Evolutionary conservation across 2,329 filamentous ascomycete species (phyloP).

Genomic region (Alternaria ethzedia): DNA sequence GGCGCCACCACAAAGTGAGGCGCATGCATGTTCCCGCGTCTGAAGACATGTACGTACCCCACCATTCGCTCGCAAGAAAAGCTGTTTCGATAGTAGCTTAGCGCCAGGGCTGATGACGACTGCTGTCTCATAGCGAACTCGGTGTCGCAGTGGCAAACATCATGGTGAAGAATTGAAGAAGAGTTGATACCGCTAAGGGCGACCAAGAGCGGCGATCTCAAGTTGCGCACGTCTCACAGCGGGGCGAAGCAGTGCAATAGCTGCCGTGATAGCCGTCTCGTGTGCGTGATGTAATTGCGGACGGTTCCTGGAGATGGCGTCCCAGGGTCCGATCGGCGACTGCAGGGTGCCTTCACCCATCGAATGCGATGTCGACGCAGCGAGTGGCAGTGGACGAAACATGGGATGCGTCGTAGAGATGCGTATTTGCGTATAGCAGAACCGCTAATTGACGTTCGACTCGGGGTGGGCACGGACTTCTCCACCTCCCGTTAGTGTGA

Average conservation of each 20-base stretch:
- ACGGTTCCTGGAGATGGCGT: constrained; percentile 15
- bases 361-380: background rate
- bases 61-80: background rate
- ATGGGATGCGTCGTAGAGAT: background rate
- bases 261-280: constrained; percentile 11
- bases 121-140: background rate
- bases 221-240: constrained; percentile 8
- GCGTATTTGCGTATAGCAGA: background rate
- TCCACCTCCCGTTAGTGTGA: constrained; percentile 15
- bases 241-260: background rate
- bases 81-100: background rate
- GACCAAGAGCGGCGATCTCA: background rate
- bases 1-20: background rate
- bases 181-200: background rate
- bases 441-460: background rate
- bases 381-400: background rate
- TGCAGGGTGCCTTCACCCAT: background rate
- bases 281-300: background rate
- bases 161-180: background rate
- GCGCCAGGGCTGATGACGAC: background rate
- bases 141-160: background rate
- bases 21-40: background rate
- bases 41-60: background rate
- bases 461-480: constrained; percentile 5
- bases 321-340: background rate